Evolutionary conservation across 768 basidiomycete species (phyloP).

Genomic region (Russula ochroleuca): DNA sequence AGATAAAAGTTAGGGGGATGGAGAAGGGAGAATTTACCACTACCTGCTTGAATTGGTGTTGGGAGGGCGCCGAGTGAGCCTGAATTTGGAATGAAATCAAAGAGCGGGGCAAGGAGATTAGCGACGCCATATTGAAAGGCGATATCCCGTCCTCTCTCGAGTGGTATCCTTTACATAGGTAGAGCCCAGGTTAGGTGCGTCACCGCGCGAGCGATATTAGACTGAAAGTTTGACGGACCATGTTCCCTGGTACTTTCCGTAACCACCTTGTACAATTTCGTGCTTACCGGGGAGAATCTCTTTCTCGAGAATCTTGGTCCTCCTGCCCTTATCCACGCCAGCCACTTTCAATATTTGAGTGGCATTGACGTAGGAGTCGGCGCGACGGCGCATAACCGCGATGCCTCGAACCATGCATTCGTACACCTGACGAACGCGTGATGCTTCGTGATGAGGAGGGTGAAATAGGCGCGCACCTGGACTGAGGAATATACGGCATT

Average conservation of each 20-base stretch:
- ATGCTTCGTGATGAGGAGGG: constrained; percentile 24
- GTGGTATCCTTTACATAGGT: constrained; percentile 72
- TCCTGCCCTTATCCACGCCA: constrained; percentile 92
- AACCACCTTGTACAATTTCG: constrained; percentile 98
- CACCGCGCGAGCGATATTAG: constrained; percentile 12
- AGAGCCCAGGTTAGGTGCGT: not conserved
- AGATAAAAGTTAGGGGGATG: not conserved
- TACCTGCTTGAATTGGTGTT: constrained; percentile 29
- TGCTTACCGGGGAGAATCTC: constrained; percentile 94
- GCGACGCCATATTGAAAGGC: constrained; percentile 90
- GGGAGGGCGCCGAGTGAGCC: constrained; percentile 68
- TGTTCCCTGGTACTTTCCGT: constrained; percentile 98
- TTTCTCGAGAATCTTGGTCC: constrained; percentile 96
- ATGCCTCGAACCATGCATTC: constrained; percentile 98
- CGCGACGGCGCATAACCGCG: constrained; percentile 94
- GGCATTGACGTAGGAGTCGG: constrained; percentile 95
- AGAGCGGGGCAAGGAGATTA: constrained; percentile 80
- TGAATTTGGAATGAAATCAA: constrained; percentile 85
- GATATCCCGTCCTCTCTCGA: constrained; percentile 89
- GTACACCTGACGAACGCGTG: constrained; percentile 60
- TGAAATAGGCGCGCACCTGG: constrained; percentile 46
- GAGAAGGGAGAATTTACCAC: constrained; percentile 12
- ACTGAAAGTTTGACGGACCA: constrained; percentile 55
- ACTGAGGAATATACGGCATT: constrained; percentile 92
- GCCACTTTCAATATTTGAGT: constrained; percentile 99